These are phyloP conservation scores for Kodamaea ohmeri DNA, from an alignment of 1,139 yeast species.

Conservation along the genomic window DNA sequence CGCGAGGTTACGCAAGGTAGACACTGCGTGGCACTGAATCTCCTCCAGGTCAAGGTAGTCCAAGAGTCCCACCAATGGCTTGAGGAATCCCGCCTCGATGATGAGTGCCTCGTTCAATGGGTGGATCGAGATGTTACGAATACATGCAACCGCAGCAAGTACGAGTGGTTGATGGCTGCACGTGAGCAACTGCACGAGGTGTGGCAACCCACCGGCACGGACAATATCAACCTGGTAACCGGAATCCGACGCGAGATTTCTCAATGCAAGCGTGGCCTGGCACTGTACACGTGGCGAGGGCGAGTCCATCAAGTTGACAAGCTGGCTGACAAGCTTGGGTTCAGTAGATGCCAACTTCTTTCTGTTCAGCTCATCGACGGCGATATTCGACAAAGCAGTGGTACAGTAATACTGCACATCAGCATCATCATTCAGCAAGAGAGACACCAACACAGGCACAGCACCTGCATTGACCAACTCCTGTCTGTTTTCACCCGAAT, in stretches of 20 bases:
- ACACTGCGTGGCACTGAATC: constrained; percentile 96
- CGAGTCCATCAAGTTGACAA: constrained; percentile 89
- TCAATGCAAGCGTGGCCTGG: constrained; percentile 93
- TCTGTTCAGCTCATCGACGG: constrained; percentile 91
- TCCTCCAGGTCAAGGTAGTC: constrained; percentile 90
- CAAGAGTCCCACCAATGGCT: constrained; percentile 81
- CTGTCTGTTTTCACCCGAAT: constrained; percentile 92
- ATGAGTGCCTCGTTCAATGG: constrained; percentile 94
- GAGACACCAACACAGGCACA: constrained; percentile 91
- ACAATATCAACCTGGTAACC: constrained; percentile 93
- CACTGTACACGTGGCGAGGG: constrained; percentile 93
- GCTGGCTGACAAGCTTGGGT: constrained; percentile 86
- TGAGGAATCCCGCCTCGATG: constrained; percentile 92
- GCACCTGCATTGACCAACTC: constrained; percentile 98
- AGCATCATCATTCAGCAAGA: constrained; percentile 82
- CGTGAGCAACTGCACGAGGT: constrained; percentile 80
- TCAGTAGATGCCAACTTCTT: constrained; percentile 87
- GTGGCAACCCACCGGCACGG: constrained; percentile 92
- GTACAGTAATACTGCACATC: constrained; percentile 98
- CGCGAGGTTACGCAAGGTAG: constrained; percentile 91
- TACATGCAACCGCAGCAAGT: constrained; percentile 96
- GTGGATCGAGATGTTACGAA: constrained; percentile 93
- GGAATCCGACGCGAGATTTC: constrained; percentile 94
- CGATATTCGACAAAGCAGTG: constrained; percentile 93
- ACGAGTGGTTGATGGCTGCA: constrained; percentile 90